These are phyloP conservation scores for Phylloporus sp. DNA, from an alignment of 768 basidiomycete genomes.

Conservation along the genomic window DNA sequence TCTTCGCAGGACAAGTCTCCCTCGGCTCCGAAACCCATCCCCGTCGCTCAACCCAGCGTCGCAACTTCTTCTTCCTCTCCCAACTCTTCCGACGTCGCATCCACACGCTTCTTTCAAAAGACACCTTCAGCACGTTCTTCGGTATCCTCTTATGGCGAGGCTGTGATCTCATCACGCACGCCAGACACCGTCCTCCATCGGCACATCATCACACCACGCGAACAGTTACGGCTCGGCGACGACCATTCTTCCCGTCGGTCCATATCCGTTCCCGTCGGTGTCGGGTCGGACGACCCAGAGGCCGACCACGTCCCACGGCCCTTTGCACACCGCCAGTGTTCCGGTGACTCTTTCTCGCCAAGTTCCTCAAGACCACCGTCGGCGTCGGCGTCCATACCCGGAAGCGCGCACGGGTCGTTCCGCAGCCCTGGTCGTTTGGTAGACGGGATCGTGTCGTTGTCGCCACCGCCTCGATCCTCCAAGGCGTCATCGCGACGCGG, in stretches of 20 bases:
- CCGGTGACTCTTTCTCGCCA: constrained; percentile 19
- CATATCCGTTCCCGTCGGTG: constrained; percentile 15
- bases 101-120: constrained; percentile 47
- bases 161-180: constrained; percentile 32
- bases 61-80: constrained; percentile 60
- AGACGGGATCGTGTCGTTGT: constrained; percentile 22
- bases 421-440: constrained; percentile 4
- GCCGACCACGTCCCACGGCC: constrained; percentile 4
- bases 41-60: constrained; percentile 37
- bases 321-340: constrained; percentile 10
- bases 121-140: constrained; percentile 50
- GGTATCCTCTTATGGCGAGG: constrained; percentile 49
- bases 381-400: constrained; percentile 23
- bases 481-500: constrained; percentile 14
- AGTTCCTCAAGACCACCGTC: constrained; percentile 44
- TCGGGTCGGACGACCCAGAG: constrained; percentile 8
- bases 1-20: constrained; percentile 6
- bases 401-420: constrained; percentile 40
- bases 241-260: constrained; percentile 21
- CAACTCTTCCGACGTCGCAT: constrained; percentile 52
- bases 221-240: constrained; percentile 42
- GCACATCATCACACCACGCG: constrained; percentile 53
- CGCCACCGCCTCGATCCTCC: constrained; percentile 28
- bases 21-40: constrained; percentile 8
- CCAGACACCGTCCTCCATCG: constrained; percentile 32